Evolutionary conservation across 2,329 filamentous ascomycete genomes (phyloP).

Genomic region (Talaromyces atroroseus): DNA sequence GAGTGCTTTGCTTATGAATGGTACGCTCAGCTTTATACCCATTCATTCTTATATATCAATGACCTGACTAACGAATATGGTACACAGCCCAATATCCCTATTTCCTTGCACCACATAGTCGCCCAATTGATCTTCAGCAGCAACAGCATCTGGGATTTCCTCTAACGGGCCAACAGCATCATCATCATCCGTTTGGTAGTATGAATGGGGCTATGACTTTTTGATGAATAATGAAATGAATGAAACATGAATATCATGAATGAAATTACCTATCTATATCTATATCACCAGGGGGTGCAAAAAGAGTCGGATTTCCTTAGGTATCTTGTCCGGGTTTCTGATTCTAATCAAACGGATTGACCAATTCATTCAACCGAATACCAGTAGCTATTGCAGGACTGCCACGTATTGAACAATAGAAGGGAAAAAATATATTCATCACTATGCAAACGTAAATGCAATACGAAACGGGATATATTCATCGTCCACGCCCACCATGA

Average conservation of each 20-base stretch:
- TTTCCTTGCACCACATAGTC: neutral
- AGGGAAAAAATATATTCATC: neutral
- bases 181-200: constrained; percentile 1
- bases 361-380: no score
- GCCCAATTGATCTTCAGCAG: neutral
- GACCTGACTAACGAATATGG: neutral
- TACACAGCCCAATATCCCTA: constrained; percentile 1
- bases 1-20: neutral
- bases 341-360: no score
- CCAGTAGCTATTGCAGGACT: no score
- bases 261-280: neutral
- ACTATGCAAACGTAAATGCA: neutral
- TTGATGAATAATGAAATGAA: neutral
- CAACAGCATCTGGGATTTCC: neutral
- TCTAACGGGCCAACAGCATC: neutral
- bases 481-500: neutral
- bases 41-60: neutral
- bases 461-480: neutral
- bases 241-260: neutral
- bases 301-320: no score
- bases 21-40: neutral
- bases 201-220: neutral
- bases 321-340: no score
- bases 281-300: neutral
- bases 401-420: neutral